Evolutionary conservation across 495 filamentous ascomycete genomes (phyloP).

Genomic region (Talaromyces borbonicus): DNA sequence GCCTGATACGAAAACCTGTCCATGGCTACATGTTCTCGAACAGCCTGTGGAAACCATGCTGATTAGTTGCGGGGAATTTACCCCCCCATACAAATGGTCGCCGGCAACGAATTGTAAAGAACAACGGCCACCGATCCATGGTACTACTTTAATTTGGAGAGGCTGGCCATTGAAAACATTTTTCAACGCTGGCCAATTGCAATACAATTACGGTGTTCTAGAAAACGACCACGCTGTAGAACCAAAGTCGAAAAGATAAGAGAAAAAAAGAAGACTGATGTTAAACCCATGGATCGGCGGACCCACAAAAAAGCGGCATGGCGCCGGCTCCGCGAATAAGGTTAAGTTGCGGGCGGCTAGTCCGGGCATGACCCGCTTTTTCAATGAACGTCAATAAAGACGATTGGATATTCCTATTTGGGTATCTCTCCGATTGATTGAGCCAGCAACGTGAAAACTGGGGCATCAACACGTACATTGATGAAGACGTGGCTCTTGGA

Average conservation of each 20-base stretch:
- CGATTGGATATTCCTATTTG: not conserved
- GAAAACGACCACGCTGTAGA: too few relatives aligned
- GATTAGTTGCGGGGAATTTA: slow-evolving; percentile 6
- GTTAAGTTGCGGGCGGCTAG: not conserved
- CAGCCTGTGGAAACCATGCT: slow-evolving; percentile 1
- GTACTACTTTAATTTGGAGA: not conserved
- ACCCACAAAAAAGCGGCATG: not conserved
- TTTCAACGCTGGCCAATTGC: not conserved
- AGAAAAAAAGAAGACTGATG: not conserved
- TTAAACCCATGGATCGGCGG: not conserved
- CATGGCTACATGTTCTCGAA: slow-evolving; percentile 2
- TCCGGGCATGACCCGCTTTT: too few relatives aligned
- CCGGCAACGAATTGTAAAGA: too few relatives aligned
- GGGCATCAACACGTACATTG: not conserved
- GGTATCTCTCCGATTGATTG: not conserved
- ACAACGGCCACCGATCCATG: too few relatives aligned
- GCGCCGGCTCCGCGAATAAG: not conserved
- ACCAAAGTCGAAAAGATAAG: too few relatives aligned
- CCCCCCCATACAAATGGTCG: too few relatives aligned
- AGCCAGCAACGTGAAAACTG: not conserved
- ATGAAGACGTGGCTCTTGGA: not conserved
- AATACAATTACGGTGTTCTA: not conserved
- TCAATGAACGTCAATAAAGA: too few relatives aligned
- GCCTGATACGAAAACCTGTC: not conserved
- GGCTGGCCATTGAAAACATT: not conserved